Percentiles rank a stretch among this genome's conserved stretches.
Conservation (phyloP, 306 rosid genomes). For the Cucurbita argyrosperma region DNA sequence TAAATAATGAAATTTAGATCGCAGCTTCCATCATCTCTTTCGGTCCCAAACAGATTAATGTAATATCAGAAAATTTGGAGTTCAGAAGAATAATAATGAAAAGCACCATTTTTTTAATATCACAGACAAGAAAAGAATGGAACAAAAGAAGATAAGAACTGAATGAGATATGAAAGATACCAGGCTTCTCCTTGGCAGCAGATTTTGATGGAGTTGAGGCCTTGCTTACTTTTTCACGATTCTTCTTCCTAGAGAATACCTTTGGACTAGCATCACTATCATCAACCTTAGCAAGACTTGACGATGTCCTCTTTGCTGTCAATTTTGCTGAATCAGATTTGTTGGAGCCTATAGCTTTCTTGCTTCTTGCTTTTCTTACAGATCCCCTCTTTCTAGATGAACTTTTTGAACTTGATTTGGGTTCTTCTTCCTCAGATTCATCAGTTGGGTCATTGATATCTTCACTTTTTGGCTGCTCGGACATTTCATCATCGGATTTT, state of each 20-base stretch:
- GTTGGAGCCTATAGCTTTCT: constrained; percentile 24
- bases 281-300: constrained; percentile 32
- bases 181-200: constrained; percentile 57
- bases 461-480: constrained; percentile 57
- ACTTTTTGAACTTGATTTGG: constrained; percentile 24
- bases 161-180: constrained; percentile 18
- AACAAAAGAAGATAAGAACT: background rate
- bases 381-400: constrained; percentile 54
- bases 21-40: background rate
- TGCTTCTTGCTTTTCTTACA: constrained; percentile 34
- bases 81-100: background rate
- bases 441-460: constrained; percentile 48
- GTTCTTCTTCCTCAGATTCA: constrained; percentile 44
- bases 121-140: background rate
- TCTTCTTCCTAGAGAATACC: constrained; percentile 78
- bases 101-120: background rate
- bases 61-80: background rate
- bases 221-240: constrained; percentile 38
- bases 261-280: constrained; percentile 58
- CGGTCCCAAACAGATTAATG: background rate
- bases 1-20: background rate
- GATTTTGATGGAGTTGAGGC: constrained; percentile 32
- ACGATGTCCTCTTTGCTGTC: constrained; percentile 34
- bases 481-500: constrained; percentile 62
- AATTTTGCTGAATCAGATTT: constrained; percentile 43